Evolutionary conservation across 1,139 yeast genomes (phyloP), one percentile per base, ranked within the genome.

Genomic region (Candida gigantensis): DNA sequence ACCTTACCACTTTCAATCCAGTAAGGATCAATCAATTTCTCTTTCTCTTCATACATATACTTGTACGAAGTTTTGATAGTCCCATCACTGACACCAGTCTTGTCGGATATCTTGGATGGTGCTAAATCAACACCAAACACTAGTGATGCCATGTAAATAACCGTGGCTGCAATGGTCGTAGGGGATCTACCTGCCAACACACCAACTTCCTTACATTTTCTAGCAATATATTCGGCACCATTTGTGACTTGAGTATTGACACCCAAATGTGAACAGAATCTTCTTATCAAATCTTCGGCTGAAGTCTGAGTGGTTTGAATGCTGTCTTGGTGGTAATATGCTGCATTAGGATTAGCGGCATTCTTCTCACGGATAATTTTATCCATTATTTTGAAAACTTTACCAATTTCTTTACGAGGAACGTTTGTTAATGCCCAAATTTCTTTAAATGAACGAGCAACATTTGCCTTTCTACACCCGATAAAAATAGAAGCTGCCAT

Each of bases 51-150:
- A 57, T 78, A 84, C 66, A 92, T 69, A 32, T 84, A 82, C 60
- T 86, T 86, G 59, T 88, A 92, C 33, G 95, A 84, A 3, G 97
- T 88, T 60, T 92, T 88, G 52, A 92, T 92, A 1, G 98, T 92
- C 49, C 97, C 97, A 57, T 92, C 98, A 54, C 96, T 86, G 14
- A 92, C 98, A 47, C 97, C 98, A n/a, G 97, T 81, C 51, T 86
- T 87, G 50, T 89, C 96, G 6, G 96, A 87, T 41, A 92, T 90
- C 55, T 80, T 84, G 2, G 85, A 68, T 2, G 96, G 94, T 6
- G 86, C 69, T 36, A 71, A 55, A 35, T 80, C 83, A 4, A 75
- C 81, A 25, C 87, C 87, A 60, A 90, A 90, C 16, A 92, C 68
- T 11, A 86, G 68, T 5, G 94, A 85, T 4, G 97, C 89, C 86